Conservation (phyloP, 2,329 filamentous ascomycete genomes). For the Claviceps sp. region DNA sequence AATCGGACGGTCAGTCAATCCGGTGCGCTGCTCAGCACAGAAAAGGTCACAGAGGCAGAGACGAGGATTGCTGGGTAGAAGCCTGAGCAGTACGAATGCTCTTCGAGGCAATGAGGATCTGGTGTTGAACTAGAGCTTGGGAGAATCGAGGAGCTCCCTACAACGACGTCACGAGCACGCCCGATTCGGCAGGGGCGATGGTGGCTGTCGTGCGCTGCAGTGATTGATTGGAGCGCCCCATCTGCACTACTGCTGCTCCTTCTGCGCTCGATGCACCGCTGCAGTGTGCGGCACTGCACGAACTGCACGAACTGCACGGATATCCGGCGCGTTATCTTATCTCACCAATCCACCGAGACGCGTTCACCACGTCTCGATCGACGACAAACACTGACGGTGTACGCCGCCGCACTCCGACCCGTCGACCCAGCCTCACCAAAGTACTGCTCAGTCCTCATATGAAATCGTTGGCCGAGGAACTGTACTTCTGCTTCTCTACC, state of each 20-base stretch:
- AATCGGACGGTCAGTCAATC: not conserved
- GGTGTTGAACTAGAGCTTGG: not conserved
- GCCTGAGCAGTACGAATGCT: not conserved
- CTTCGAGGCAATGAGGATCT: not conserved
- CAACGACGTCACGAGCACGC: slow-evolving; percentile 1
- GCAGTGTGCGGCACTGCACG: not conserved
- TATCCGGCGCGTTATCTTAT: not conserved
- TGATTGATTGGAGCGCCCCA: not conserved
- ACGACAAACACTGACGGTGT: no score
- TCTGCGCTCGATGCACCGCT: no score
- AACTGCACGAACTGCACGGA: not conserved
- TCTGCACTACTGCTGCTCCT: not conserved
- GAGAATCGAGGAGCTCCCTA: not conserved
- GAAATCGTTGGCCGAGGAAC: not conserved
- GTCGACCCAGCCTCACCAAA: not conserved
- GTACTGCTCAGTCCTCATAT: not conserved
- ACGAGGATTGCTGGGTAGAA: not conserved
- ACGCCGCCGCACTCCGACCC: not conserved
- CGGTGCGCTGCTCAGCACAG: not conserved
- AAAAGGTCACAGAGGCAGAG: not conserved
- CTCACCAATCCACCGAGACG: not conserved
- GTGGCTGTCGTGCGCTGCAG: not conserved
- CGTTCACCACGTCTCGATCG: no score
- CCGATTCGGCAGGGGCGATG: no score
- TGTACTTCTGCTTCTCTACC: not conserved